phyloP scores from a whole-genome alignment of 2,329 filamentous ascomycete genomes.

The Ophiocordyceps camponoti-leonardi region DNA sequence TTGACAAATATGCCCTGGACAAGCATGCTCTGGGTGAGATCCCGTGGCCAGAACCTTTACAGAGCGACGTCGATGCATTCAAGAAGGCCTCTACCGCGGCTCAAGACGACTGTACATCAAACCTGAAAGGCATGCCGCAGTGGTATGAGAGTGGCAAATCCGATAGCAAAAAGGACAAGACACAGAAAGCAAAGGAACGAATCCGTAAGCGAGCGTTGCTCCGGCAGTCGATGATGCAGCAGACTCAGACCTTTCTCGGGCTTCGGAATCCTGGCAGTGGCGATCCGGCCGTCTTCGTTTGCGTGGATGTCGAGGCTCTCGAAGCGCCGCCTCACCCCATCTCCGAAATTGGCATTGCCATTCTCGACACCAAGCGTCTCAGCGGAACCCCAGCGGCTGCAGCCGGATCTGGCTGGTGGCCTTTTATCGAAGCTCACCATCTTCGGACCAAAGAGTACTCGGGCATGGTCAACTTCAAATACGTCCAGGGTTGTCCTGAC shows the following conservation, averaged over 20 bases:
- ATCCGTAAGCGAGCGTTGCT: constrained; percentile 27
- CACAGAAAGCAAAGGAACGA: constrained; percentile 15
- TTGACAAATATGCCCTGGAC: constrained; percentile 19
- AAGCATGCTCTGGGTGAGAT: constrained; percentile 16
- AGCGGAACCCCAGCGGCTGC: constrained; percentile 38
- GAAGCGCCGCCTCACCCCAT: constrained; percentile 50
- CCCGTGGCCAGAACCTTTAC: constrained; percentile 17
- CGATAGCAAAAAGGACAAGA: not conserved
- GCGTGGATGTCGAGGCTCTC: constrained; percentile 68
- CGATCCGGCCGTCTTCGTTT: constrained; percentile 42
- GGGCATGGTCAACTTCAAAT: constrained; percentile 48
- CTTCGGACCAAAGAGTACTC: constrained; percentile 57
- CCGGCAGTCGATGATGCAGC: constrained; percentile 37
- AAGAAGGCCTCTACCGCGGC: constrained; percentile 6
- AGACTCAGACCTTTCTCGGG: constrained; percentile 55
- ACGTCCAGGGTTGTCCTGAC: constrained; percentile 56
- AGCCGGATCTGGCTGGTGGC: constrained; percentile 48
- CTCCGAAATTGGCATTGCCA: constrained; percentile 75
- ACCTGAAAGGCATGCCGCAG: not conserved
- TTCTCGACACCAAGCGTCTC: constrained; percentile 52
- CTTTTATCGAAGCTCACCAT: constrained; percentile 52
- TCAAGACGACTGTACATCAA: constrained; percentile 1
- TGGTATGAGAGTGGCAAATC: not conserved
- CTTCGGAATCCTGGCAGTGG: constrained; percentile 17
- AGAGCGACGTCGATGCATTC: constrained; percentile 15